phyloP scores from a whole-genome alignment of 805 yeast species.

The Diddensiella caesifluorescens region DNA sequence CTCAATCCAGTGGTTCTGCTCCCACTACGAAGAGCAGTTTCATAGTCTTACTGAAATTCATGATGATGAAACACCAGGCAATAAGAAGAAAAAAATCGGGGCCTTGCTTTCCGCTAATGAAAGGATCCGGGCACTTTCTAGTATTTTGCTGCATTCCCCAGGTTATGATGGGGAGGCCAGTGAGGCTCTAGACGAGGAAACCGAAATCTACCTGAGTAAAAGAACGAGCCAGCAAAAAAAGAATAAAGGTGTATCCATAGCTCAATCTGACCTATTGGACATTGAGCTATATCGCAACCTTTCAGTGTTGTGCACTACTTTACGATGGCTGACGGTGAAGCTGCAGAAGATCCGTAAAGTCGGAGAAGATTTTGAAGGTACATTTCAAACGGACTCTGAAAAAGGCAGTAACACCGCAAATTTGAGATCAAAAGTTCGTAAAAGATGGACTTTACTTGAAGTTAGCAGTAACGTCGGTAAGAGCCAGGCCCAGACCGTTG shows the following conservation, averaged over 20 bases:
- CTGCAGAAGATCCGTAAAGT: conserved; percentile 49
- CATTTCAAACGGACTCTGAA: conserved; percentile 8
- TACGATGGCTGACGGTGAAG: conserved; percentile 57
- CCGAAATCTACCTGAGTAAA: conserved; percentile 18
- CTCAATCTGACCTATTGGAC: conserved; percentile 52
- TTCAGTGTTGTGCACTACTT: conserved; percentile 48
- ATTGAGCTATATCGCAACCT: conserved; percentile 46
- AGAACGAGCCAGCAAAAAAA: conserved; percentile 7
- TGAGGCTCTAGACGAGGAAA: conserved; percentile 21
- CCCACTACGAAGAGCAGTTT: conserved; percentile 15
- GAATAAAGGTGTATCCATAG: conserved; percentile 21
- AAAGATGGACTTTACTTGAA: conserved; percentile 32
- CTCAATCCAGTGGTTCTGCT: conserved; percentile 22
- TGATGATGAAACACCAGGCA: conserved; percentile 12
- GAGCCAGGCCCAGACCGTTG: not conserved
- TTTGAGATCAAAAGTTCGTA: conserved; percentile 21
- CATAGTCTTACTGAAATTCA: conserved; percentile 16
- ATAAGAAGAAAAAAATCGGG: conserved; percentile 9
- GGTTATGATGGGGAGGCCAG: not conserved
- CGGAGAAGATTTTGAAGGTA: conserved; percentile 11
- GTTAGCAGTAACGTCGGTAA: conserved; percentile 4
- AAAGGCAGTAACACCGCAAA: conserved; percentile 6
- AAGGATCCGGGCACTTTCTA: not conserved
- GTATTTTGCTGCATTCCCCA: not conserved
- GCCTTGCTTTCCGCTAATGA: conserved; percentile 11